These are phyloP conservation scores for Bassia scoparia DNA, from an alignment of 148 eudicot genomes.

Conservation along the genomic window DNA sequence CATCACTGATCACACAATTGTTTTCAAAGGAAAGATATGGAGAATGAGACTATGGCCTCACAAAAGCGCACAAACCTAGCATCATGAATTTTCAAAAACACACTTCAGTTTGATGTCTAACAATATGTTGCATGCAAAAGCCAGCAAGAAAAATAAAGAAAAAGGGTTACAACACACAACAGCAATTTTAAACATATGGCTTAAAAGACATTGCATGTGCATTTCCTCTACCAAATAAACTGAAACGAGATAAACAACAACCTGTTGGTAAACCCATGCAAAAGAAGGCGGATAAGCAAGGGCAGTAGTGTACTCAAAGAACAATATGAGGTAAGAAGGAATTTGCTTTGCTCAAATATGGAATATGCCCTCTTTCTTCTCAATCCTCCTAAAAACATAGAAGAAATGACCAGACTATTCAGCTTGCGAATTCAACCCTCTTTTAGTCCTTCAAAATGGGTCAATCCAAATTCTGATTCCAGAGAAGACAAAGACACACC, in stretches of 20 bases:
- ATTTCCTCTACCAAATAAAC: neutral
- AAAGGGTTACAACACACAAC: neutral
- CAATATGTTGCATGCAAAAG: neutral
- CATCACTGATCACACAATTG: neutral
- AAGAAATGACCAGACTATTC: slow-evolving; percentile 3
- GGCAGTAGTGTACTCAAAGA: slow-evolving; percentile 78
- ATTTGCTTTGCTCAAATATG: slow-evolving; percentile 72
- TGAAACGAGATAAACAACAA: slow-evolving; percentile 19
- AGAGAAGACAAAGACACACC: neutral
- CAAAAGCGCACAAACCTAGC: neutral
- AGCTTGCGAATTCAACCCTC: slow-evolving; percentile 17
- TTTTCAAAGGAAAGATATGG: neutral
- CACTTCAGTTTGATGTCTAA: neutral
- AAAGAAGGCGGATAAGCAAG: slow-evolving; percentile 91
- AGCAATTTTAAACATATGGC: neutral
- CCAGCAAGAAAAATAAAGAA: too few species aligned
- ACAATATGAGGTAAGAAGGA: slow-evolving; percentile 81
- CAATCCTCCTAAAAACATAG: slow-evolving; percentile 35
- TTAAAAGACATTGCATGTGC: slow-evolving; percentile 5
- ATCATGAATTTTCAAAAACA: neutral
- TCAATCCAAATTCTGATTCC: neutral
- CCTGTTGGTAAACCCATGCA: slow-evolving; percentile 99
- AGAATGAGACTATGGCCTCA: neutral
- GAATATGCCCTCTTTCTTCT: slow-evolving; percentile 39
- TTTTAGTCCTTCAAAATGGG: neutral